phyloP scores from a whole-genome alignment of 768 basidiomycete species.

The Serendipita vermifera region DNA sequence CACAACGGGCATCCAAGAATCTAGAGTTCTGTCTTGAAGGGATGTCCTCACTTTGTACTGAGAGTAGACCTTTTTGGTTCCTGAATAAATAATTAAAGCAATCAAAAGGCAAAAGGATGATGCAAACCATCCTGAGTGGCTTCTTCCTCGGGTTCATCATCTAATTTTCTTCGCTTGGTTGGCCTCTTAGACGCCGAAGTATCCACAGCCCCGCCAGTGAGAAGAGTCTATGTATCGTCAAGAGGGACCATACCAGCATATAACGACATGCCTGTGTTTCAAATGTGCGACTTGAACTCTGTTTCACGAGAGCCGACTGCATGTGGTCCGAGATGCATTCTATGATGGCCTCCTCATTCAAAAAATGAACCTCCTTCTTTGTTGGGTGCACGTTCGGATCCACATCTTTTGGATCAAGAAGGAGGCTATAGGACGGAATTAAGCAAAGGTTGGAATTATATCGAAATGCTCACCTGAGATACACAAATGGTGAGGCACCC shows the following conservation, averaged over 20 bases:
- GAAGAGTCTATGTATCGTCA: conserved; percentile 40
- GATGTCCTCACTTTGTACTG: conserved; percentile 92
- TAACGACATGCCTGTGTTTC: conserved; percentile 26
- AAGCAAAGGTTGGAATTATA: neutral
- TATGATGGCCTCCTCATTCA: conserved; percentile 79
- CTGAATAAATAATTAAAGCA: conserved; percentile 11
- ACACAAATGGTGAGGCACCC: conserved; percentile 81
- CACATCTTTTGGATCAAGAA: conserved; percentile 73
- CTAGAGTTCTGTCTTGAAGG: conserved; percentile 73
- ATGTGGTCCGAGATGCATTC: conserved; percentile 62
- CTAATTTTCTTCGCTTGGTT: conserved; percentile 20
- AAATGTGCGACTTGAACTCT: conserved; percentile 29
- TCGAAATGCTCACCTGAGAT: conserved; percentile 54
- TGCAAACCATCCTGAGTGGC: neutral
- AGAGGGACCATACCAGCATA: neutral
- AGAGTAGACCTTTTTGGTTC: conserved; percentile 45
- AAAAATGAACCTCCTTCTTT: conserved; percentile 89
- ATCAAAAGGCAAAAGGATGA: no score
- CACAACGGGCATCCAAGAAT: conserved; percentile 78
- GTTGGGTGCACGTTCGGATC: conserved; percentile 99
- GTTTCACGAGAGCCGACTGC: conserved; percentile 46
- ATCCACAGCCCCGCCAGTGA: conserved; percentile 39
- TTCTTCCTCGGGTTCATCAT: conserved; percentile 22
- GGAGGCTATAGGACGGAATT: conserved; percentile 36
- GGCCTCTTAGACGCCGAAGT: neutral